Evolutionary conservation across 2,329 filamentous ascomycete genomes (phyloP), one percentile per base, ranked within the genome.

Genomic region (Dactylella cylindrospora): DNA sequence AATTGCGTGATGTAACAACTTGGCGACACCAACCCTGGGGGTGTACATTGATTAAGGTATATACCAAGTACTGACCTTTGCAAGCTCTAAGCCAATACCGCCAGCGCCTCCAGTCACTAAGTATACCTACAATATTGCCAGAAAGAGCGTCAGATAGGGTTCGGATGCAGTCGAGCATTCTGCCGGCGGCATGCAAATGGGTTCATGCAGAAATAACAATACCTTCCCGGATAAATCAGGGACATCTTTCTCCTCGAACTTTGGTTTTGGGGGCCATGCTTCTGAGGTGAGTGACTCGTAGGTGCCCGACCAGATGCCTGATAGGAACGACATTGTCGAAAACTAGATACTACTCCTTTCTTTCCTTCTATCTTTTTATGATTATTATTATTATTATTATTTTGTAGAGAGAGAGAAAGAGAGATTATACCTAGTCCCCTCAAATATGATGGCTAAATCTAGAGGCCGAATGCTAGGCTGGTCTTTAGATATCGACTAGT

Each of bases 21-120:
- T n/a, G n/a, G n/a, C n/a, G n/a, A n/a, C n/a, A n/a, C n/a, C n/a
- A n/a, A n/a, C n/a, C n/a, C 9, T 12, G n/a, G n/a, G 13, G 17
- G 13, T 17, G 19, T 26, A 15, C 7, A 9, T 19, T 13, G 39
- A n/a, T 20, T 29, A 12, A 10, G 8, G 49, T 57, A 45, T 26
- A 71, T 26, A n/a, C 12, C 4, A 7, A 23, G 15, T 35, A 19
- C 13, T 19, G 10, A 55, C 59, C 31, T 75, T 75, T 25, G 72
- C 73, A 15, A 83, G 73, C 65, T 81, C 77, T 32, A 76, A 75
- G 7, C 80, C 80, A 5, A 81, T 73, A 28, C 76, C 76, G 0
- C 74, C 68, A 46, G 75, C 73, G 19, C 74, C 76, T 17, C 78
- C 78, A 0, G 73, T 83, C 12, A 83, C 76, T 59, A 83, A 74